phyloP scores from a whole-genome alignment of 1,139 yeast species.

The Geotrichum carabidarum region DNA sequence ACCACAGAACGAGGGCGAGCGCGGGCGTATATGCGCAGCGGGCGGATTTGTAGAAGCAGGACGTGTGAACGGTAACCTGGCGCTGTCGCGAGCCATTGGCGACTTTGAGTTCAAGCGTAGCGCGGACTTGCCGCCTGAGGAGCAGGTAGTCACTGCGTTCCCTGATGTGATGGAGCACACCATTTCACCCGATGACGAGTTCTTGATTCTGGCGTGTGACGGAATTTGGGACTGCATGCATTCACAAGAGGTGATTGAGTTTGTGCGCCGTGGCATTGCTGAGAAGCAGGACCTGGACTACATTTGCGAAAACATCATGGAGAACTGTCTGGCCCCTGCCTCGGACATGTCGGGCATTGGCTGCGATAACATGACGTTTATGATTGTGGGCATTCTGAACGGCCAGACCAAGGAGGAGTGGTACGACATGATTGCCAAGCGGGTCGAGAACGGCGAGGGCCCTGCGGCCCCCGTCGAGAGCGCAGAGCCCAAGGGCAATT shows the following conservation, averaged over 20 bases:
- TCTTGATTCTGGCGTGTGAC: conserved; percentile 89
- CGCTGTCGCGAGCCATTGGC: conserved; percentile 92
- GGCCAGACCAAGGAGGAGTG: conserved; percentile 75
- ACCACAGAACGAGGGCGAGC: conserved; percentile 91
- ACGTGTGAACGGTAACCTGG: conserved; percentile 94
- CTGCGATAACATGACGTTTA: conserved; percentile 95
- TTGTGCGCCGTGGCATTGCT: conserved; percentile 84
- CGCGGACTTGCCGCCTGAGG: conserved; percentile 80
- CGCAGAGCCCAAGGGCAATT: conserved; percentile 21
- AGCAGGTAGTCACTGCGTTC: conserved; percentile 88
- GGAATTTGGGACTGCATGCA: conserved; percentile 98
- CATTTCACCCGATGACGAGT: conserved; percentile 70
- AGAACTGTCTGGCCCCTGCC: conserved; percentile 92
- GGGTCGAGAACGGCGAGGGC: conserved; percentile 43
- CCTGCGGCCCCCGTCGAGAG: conserved; percentile 38
- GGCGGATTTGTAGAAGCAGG: conserved; percentile 96
- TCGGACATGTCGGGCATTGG: conserved; percentile 93
- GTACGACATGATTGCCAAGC: conserved; percentile 66
- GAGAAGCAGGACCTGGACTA: conserved; percentile 61
- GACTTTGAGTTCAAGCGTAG: conserved; percentile 91
- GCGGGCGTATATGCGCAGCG: conserved; percentile 85
- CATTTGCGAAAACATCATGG: conserved; percentile 87
- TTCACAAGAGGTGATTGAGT: conserved; percentile 88
- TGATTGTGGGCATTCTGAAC: conserved; percentile 79
- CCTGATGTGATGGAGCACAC: conserved; percentile 85